Base-by-base conservation (phyloP, 306 rosid species). In the Lablab purpureus region DNA sequence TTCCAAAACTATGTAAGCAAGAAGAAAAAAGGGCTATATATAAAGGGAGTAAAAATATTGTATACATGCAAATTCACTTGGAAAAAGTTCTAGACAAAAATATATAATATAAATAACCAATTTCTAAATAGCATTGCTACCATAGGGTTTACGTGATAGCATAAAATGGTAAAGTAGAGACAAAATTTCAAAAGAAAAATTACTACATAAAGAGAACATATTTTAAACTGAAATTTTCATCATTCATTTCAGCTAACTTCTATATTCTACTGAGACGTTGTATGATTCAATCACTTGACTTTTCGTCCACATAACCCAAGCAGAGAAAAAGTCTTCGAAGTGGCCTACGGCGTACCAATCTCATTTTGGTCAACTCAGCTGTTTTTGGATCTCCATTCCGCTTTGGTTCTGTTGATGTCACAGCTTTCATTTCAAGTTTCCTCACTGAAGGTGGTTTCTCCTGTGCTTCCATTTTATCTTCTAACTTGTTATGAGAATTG, bases 281-380 rank as follows among this genome's bases (percentile, higher is more conserved):
- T 34, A 27, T 62, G 75, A 73, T 23, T 70, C 50, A 43, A 75
- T 78, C 85, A 83, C 81, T 74, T 36, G 2, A 32, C 75, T 46
- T 80, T 27, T 37, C 72, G 41, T 79, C 18, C 76, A 79, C 80
- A 68, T 65, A 82, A 34, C 91, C 96, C 84, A 90, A 60, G 68
- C 96, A 93, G 36, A 83, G 86, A 32, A 83, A 71, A 68, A 75
- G 21, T 63, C 87, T 85, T 28, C 77, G 66, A 54, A 79, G 15
- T 68, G 88, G 91, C 67, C 71, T 85, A 73, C 85, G 87, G 40
- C 81, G 81, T 5, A 81, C 66, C 60, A 87, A 2, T 27, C 86
- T 77, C 86, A 63, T 82, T 75, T 76, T 81, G 59, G 60, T 73
- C 41, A 78, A 67, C 67, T 87, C 67, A 30, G 86, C 34, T 49